These are phyloP conservation scores for Silybum marianum DNA, from an alignment of 129 eudicot genomes.

Conservation along the genomic window DNA sequence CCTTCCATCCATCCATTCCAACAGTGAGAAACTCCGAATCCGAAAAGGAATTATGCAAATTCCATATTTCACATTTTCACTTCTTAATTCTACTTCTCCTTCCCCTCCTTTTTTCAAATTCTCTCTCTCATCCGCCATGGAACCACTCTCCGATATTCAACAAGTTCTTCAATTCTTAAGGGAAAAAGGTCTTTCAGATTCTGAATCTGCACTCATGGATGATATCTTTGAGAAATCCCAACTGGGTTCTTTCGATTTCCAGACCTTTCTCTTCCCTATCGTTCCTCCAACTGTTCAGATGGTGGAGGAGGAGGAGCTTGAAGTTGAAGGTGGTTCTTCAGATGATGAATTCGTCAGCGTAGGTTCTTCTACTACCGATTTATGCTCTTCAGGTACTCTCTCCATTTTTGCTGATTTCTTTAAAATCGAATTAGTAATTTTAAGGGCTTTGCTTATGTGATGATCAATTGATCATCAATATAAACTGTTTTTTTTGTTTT, in stretches of 20 bases:
- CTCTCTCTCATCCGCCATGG: constrained; percentile 40
- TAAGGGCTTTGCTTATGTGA: not conserved
- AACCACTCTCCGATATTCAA: constrained; percentile 48
- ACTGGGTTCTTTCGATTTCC: constrained; percentile 57
- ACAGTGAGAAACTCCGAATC: not conserved
- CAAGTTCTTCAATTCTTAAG: constrained; percentile 64
- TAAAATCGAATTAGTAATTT: not conserved
- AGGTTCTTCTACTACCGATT: constrained; percentile 63
- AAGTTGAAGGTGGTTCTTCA: constrained; percentile 27
- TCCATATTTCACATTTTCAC: not conserved
- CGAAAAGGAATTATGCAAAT: constrained; percentile 27
- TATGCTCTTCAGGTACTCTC: constrained; percentile 65
- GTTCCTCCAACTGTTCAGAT: constrained; percentile 42
- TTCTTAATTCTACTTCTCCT: not conserved
- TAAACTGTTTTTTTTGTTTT: not conserved
- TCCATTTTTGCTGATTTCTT: not conserved
- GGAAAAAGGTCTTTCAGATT: constrained; percentile 51
- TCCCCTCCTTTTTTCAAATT: constrained; percentile 23
- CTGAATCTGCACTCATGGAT: constrained; percentile 85
- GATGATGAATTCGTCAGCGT: constrained; percentile 81
- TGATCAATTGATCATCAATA: not conserved
- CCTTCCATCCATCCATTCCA: not conserved
- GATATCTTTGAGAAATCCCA: constrained; percentile 61
- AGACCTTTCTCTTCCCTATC: constrained; percentile 65
- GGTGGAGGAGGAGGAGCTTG: not conserved